These are phyloP conservation scores for Acanthamoeba castellanii DNA, from an alignment of 208 protist genomes.

Conservation along the genomic window DNA sequence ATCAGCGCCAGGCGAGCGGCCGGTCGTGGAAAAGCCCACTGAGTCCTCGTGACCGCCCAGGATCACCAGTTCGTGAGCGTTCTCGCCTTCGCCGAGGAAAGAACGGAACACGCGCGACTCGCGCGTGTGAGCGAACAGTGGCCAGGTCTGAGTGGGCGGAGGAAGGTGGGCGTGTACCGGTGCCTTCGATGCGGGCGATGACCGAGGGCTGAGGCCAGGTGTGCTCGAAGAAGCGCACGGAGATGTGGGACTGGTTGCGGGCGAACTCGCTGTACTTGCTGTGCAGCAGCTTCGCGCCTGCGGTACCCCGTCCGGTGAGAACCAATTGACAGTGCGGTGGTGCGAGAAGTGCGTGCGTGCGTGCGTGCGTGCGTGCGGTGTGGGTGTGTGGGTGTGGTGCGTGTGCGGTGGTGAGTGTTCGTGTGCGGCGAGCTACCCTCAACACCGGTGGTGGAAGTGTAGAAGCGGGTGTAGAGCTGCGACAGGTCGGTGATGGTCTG, in stretches of 20 bases:
- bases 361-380: too few species aligned
- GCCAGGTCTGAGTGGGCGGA: too few species aligned
- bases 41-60: slow-evolving; percentile 79
- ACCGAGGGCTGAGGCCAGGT: slow-evolving; percentile 63
- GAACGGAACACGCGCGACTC: background rate
- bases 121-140: too few species aligned
- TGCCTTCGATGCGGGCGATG: slow-evolving; percentile 69
- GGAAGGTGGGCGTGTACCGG: background rate
- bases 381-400: too few species aligned
- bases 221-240: slow-evolving; percentile 69
- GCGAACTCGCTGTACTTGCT: slow-evolving; percentile 34
- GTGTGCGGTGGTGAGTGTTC: too few species aligned
- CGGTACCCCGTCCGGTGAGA: too few species aligned
- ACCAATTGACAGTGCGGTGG: too few species aligned
- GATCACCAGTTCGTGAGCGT: slow-evolving; percentile 78
- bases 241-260: background rate
- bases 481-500: slow-evolving; percentile 54
- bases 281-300: slow-evolving; percentile 64
- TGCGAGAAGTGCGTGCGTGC: too few species aligned
- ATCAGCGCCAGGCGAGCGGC: slow-evolving; percentile 56
- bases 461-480: slow-evolving; percentile 66
- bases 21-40: background rate
- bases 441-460: slow-evolving; percentile 52
- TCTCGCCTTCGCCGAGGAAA: background rate
- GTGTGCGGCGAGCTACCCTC: background rate